Percentiles rank a stretch among this genome's conserved stretches.
Evolutionary conservation across 176 grass and related monocot genomes (phyloP).

Genomic region (Triticum urartu): DNA sequence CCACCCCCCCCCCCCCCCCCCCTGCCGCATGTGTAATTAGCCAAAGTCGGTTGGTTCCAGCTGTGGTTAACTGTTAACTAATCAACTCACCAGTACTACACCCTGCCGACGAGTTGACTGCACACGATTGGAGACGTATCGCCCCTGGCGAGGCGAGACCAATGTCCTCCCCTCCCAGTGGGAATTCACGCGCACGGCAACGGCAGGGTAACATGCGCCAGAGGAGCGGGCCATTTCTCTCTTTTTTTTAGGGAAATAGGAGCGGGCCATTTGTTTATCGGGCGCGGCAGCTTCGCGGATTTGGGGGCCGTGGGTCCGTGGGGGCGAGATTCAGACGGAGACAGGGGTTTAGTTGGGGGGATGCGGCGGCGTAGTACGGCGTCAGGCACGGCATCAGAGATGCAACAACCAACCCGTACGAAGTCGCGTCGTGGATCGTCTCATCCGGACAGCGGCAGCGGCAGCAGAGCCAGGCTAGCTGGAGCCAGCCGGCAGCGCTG

Average conservation of each 20-base stretch:
- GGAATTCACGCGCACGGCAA: conserved; percentile 18
- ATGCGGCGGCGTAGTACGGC: conserved; percentile 25
- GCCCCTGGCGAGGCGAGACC: conserved; percentile 5
- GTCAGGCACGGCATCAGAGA: conserved; percentile 37
- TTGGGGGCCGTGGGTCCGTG: neutral
- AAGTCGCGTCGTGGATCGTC: neutral
- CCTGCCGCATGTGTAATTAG: conserved; percentile 12
- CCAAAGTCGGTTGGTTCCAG: neutral
- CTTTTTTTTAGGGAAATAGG: too few relatives aligned
- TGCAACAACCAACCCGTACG: conserved; percentile 3
- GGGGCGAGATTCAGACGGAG: neutral
- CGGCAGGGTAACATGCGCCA: conserved; percentile 1
- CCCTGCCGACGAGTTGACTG: conserved; percentile 10
- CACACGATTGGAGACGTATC: neutral
- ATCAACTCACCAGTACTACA: neutral
- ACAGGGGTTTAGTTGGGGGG: conserved; percentile 10
- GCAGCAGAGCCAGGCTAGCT: conserved; percentile 45
- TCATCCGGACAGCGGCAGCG: neutral
- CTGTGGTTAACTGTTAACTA: neutral
- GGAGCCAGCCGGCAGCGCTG: conserved; percentile 53
- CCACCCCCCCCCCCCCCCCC: neutral
- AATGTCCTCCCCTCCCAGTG: neutral
- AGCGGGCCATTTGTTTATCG: conserved; percentile 23
- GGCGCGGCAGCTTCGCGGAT: conserved; percentile 58
- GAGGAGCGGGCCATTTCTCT: neutral